Evolutionary conservation across 257 asterid species (phyloP), one percentile per base, ranked within the genome.

Genomic region (Asclepias syriaca): DNA sequence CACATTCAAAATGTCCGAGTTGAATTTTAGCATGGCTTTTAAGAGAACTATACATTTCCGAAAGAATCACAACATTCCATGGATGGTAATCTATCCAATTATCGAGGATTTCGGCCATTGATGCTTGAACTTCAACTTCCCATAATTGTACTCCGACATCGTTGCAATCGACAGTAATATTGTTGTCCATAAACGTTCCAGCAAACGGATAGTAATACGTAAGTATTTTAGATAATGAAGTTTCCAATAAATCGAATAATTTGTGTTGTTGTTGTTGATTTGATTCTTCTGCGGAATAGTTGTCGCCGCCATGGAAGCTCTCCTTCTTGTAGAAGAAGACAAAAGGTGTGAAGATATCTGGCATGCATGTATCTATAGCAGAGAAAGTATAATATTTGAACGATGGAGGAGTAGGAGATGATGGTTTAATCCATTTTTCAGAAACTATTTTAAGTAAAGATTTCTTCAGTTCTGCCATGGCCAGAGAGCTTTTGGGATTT

Each of bases 351-450:
- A 48, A 68, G 12, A 27, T 5, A 14, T n/a, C 40, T 11, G 32
- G 32, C 32, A 37, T 16, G 39, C 43, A 18, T 32, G 58, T 69
- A 59, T 75, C 74, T 34, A 75, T 14, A 8, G 34, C 50, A 18
- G 78, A 68, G 18, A 75, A 70, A 22, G 32, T 75, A 74, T 75
- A 63, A 60, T 29, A 37, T 46, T 12, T 53, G 7, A 49, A 66
- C 3, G 54, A n/a, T 11, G 49, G 55, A 34, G 74, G 78, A 1
- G 78, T 75, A n/a, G 67, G 69, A 68, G 68, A 68, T 3, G 65
- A 75, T 9, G 77, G 73, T 32, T 56, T 74, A n/a, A n/a, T n/a
- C n/a, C n/a, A n/a, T n/a, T n/a, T n/a, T n/a, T n/a, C n/a, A n/a
- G n/a, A n/a, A n/a, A n/a, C 24, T 56, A 56, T 21, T 5, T n/a